phyloP scores from a whole-genome alignment of 257 asterid genomes.

The Jasminum sambac region DNA sequence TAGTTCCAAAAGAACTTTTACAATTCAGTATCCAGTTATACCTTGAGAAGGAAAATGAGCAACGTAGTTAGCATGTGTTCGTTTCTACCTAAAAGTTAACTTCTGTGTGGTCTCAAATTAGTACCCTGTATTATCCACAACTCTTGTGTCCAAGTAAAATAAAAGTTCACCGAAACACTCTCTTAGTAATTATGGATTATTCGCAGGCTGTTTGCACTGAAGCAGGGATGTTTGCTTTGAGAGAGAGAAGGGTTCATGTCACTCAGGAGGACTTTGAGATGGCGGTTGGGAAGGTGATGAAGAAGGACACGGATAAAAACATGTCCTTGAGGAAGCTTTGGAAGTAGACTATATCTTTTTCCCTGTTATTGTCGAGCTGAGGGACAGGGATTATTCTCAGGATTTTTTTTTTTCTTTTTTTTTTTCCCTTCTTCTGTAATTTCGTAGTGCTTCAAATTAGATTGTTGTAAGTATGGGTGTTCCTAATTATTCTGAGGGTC shows the following conservation, averaged over 20 bases:
- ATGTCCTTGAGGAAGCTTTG: conserved; percentile 95
- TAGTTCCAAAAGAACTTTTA: neutral
- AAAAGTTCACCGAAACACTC: too few relatives aligned
- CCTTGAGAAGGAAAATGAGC: neutral
- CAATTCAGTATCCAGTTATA: neutral
- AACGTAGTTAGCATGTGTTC: neutral
- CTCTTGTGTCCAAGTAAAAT: too few relatives aligned
- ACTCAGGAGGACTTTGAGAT: conserved; percentile 97
- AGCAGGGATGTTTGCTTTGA: conserved; percentile 96
- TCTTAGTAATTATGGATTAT: neutral
- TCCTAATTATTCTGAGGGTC: neutral
- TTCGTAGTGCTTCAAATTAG: neutral
- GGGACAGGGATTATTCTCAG: neutral
- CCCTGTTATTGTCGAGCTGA: neutral
- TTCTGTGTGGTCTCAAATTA: too few relatives aligned
- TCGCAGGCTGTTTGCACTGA: conserved; percentile 94
- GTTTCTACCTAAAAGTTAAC: too few relatives aligned
- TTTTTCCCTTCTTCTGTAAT: neutral
- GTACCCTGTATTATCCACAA: too few relatives aligned
- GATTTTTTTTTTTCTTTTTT: too few relatives aligned
- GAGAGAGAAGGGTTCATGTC: conserved; percentile 95
- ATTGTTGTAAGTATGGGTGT: neutral
- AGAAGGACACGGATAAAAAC: conserved; percentile 90
- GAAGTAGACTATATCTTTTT: conserved; percentile 53
- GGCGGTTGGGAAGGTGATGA: conserved; percentile 98